Base-by-base conservation (phyloP, 371 early-diverging fungal species). In the Cokeromyces recurvatus region DNA sequence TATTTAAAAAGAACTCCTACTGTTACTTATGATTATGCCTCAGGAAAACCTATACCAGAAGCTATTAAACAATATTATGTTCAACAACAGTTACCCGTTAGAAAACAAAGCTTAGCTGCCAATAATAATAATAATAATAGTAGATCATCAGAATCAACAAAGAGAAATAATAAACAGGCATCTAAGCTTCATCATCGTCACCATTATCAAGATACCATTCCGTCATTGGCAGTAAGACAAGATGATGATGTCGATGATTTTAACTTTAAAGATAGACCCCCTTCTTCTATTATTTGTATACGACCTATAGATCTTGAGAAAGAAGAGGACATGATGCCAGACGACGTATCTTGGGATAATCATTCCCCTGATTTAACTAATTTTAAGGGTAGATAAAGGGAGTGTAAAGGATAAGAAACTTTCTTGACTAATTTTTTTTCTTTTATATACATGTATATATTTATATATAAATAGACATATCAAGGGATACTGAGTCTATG, bases 41-140 rank as follows among this genome's bases (percentile, higher is more conserved):
- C 48, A 6, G 58, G 58, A 12, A 55, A 57, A 9, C 54, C 60
- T 0, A 71, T 71, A 40, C 62, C 71, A 32, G 71, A 69, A 15
- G 41, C 52, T 15, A 48, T 69, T 15, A 48, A 56, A 17, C 64
- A 67, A 16, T 69, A 55, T 21, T 73, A 73, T 43, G 63, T 62
- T 4, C 64, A 59, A 19, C 74, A 73, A 37, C 59, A 65, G 20
- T 48, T 73, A 9, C 74, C 74, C 20, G 56, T 73, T 27, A 51
- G 74, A 42, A 59, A 69, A 16, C 74, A 73, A 32, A 73, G 74
- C 38, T 42, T 73, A 10, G 67, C 63, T 35, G 66, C 73, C 15
- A 57, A 48, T 34, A 25, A 29, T 20, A 44, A 31, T 5, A 29
- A 39, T 8, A 23, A 4, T 3, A 37, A 16, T 11, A 11, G 11